Base-by-base conservation (phyloP, 2,329 filamentous ascomycete species). In the Ophiocordyceps camponoti-floridani region DNA sequence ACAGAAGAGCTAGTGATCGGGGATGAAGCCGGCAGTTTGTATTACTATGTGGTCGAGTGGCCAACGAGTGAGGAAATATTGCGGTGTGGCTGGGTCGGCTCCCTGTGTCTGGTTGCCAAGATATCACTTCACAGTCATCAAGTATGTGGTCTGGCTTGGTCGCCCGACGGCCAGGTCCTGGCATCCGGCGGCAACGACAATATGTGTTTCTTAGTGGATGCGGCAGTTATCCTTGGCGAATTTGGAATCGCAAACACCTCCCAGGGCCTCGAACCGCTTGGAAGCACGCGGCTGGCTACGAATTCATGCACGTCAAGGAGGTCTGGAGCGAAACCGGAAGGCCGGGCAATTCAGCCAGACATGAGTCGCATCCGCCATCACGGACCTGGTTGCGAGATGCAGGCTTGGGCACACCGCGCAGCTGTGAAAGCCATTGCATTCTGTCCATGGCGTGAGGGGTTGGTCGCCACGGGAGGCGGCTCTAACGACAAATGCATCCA, bases 371-470 rank as follows among this genome's bases (percentile, higher is more conserved):
- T 72, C 19, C 64, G 70, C 16, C 62, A 67, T 23, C 61, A 84
- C 26, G 64, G 64, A 2, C 55, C 63, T 6, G 75, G 75, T 7
- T 64, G 69, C 28, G 77, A 83, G 54, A 80, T 73, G 53, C 78
- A 94, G 58, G 73, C 73, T 30, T 91, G 86, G 75, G 61, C 69
- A 11, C 86, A 98, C 58, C 77, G 77, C 26, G 89, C 89, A 1
- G 91, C 91, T 2, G 84, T 96, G 51, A 98, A 98, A 62, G 91
- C 91, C 30, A 91, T 96, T 52, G 87, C 91, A 2, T 96, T 96
- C 62, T 94, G 89, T 50, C 89, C 91, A 0, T 98, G 88, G 89
- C 83, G 89, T 46, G 76, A 83, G 23, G 83, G 82, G 4, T 71
- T 98, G 4, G 63, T 98, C 37, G 91, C 91, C 13, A 93, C 89